Conservation (phyloP, 2,329 filamentous ascomycete genomes). For the Zymoseptoria tritici region DNA sequence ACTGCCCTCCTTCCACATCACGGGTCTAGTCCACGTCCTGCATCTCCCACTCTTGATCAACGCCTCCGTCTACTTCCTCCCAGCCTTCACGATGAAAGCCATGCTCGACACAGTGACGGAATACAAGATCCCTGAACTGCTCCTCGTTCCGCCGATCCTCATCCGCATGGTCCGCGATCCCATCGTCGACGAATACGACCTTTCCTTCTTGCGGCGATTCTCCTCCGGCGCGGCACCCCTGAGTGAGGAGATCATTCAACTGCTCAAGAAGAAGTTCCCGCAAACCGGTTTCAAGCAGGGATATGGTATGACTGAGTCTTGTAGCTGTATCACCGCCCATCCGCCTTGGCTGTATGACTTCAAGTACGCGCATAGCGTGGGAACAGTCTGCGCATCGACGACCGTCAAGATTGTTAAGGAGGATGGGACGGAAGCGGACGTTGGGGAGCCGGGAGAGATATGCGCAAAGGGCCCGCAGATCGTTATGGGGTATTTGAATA, state of each 20-base stretch:
- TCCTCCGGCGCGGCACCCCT: slow-evolving; percentile 55
- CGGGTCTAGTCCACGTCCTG: slow-evolving; percentile 55
- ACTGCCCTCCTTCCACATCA: slow-evolving; percentile 57
- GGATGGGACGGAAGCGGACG: slow-evolving; percentile 46
- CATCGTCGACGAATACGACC: slow-evolving; percentile 48
- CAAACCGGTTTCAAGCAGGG: slow-evolving; percentile 36
- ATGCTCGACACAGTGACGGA: slow-evolving; percentile 49
- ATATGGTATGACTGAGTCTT: slow-evolving; percentile 57
- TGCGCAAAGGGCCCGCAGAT: slow-evolving; percentile 49
- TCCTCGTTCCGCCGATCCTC: slow-evolving; percentile 54
- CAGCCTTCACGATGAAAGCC: slow-evolving; percentile 53
- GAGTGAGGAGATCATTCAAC: slow-evolving; percentile 49
- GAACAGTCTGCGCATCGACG: slow-evolving; percentile 51
- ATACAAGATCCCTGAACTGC: slow-evolving; percentile 49
- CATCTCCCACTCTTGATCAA: slow-evolving; percentile 58
- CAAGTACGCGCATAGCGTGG: slow-evolving; percentile 50
- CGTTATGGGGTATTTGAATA: slow-evolving; percentile 48
- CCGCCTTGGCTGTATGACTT: slow-evolving; percentile 50
- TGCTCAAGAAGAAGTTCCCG: slow-evolving; percentile 51
- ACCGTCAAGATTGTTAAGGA: slow-evolving; percentile 54
- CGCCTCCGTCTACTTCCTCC: slow-evolving; percentile 59
- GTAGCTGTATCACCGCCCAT: slow-evolving; percentile 56
- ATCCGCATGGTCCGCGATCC: slow-evolving; percentile 54
- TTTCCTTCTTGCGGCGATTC: slow-evolving; percentile 49
- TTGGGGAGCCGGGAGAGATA: slow-evolving; percentile 49